Evolutionary conservation across 2,329 filamentous ascomycete genomes (phyloP), one percentile per base, ranked within the genome.

Genomic region (Cladophialophora carrionii): DNA sequence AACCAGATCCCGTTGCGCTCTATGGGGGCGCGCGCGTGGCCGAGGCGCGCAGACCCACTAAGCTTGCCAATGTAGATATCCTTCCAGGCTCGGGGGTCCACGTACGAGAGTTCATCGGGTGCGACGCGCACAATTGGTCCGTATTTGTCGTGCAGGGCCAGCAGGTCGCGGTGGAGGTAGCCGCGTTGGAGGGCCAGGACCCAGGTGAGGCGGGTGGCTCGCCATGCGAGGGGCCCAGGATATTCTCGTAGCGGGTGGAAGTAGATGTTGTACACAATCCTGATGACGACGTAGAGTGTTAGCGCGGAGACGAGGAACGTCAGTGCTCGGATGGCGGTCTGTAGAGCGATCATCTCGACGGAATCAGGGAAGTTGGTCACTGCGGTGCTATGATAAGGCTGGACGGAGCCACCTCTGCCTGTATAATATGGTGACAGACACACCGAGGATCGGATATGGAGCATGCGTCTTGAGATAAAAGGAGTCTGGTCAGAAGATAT

Each of bases 51-150:
- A 20, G 32, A 43, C 17, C 37, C 37, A 43, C 37, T 17, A 43
- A 43, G 37, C 17, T 2, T 43, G 6, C 37, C 37, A 8, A 41
- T 54, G 55, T 78, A 77, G 34, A 78, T 77, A 56, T 78, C 75
- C 2, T 70, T 72, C 62, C 73, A 76, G 17, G 73, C 74, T 9
- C 43, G 62, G 20, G 70, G 69, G 1, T 72, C 57, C 56, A 71
- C 73, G 68, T 76, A 78, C 20, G 74, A 77, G 3, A 82, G 70
- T 31, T 78, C 72, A 31, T 74, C 73, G 0, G 80, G 80, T 1
- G 73, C 71, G 12, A 78, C 73, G 0, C 79, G 76, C n/a, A 81
- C 78, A 1, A 78, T 71, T 1, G 55, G 34, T 20, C 67, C 67
- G 53, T 67, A 65, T 22, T 61, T 49, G 37, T 65, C 20, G 34